Conservation (phyloP, 176 grass and related monocot species). For the Musa schizocarpa region DNA sequence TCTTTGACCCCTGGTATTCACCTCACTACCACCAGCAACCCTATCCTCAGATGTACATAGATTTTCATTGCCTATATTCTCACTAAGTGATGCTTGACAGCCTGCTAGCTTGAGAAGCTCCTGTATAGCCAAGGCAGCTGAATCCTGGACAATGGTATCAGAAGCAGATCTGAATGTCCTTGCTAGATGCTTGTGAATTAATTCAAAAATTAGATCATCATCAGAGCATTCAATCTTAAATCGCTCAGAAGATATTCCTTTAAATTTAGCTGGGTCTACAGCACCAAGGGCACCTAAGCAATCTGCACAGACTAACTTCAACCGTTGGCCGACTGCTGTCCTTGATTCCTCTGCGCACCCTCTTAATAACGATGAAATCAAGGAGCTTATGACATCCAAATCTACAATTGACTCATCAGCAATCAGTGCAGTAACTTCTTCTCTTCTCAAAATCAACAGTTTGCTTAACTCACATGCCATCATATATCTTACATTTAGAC, state of each 20-base stretch:
- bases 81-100: slow-evolving; percentile 61
- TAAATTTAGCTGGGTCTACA: slow-evolving; percentile 92
- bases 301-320: slow-evolving; percentile 80
- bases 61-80: slow-evolving; percentile 27
- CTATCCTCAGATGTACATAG: not conserved
- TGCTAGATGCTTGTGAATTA: slow-evolving; percentile 95
- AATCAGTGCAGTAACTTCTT: slow-evolving; percentile 76
- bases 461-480: slow-evolving; percentile 84
- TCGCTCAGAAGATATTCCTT: slow-evolving; percentile 61
- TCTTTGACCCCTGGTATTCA: slow-evolving; percentile 64
- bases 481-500: slow-evolving; percentile 97
- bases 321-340: slow-evolving; percentile 73
- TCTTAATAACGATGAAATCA: slow-evolving; percentile 76
- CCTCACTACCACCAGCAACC: slow-evolving; percentile 24
- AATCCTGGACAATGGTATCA: slow-evolving; percentile 82
- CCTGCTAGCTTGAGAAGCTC: slow-evolving; percentile 81
- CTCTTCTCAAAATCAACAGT: slow-evolving; percentile 65
- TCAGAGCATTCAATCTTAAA: slow-evolving; percentile 99
- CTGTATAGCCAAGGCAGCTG: slow-evolving; percentile 96
- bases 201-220: slow-evolving; percentile 98
- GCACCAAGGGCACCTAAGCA: slow-evolving; percentile 93
- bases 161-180: slow-evolving; percentile 90
- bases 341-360: slow-evolving; percentile 89
- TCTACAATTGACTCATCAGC: slow-evolving; percentile 57
- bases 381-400: slow-evolving; percentile 81